phyloP scores from a whole-genome alignment of 768 basidiomycete species.

The Rhodocollybia butyracea region DNA sequence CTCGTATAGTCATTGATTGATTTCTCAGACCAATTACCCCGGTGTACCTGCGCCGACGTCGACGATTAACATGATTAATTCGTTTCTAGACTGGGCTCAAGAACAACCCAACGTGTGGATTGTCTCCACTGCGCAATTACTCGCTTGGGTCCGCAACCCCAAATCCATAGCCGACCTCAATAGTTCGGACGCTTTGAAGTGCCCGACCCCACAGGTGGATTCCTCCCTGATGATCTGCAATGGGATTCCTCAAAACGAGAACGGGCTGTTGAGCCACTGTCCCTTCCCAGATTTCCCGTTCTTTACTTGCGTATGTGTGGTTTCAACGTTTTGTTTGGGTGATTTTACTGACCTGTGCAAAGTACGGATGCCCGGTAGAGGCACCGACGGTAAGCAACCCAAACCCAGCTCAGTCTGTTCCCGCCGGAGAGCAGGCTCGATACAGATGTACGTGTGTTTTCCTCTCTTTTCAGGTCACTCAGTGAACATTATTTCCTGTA shows the following conservation, averaged over 20 bases:
- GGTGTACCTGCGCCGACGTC: slow-evolving; percentile 47
- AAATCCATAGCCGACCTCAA: slow-evolving; percentile 59
- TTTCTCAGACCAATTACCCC: slow-evolving; percentile 49
- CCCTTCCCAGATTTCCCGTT: slow-evolving; percentile 75
- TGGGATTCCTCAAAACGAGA: slow-evolving; percentile 68
- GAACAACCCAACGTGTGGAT: slow-evolving; percentile 74
- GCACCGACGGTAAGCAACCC: slow-evolving; percentile 57
- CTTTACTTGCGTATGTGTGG: slow-evolving; percentile 48
- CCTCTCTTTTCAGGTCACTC: background rate
- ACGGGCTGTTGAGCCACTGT: slow-evolving; percentile 58
- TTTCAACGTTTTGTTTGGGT: slow-evolving; percentile 36
- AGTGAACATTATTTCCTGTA: background rate
- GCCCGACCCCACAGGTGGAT: slow-evolving; percentile 59
- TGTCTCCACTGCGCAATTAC: slow-evolving; percentile 66
- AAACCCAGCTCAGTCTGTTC: slow-evolving; percentile 57
- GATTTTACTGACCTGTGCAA: background rate
- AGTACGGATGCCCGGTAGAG: slow-evolving; percentile 72
- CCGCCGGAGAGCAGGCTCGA: slow-evolving; percentile 43
- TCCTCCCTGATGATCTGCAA: slow-evolving; percentile 62
- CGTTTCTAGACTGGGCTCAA: slow-evolving; percentile 82
- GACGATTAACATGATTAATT: slow-evolving; percentile 73
- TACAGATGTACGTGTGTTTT: slow-evolving; percentile 45
- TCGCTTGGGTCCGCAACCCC: slow-evolving; percentile 73
- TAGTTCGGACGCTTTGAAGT: slow-evolving; percentile 52
- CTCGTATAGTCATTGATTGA: no score